Base-by-base conservation (phyloP, 106 monocot genomes). In the Dioscorea dumetorum region DNA sequence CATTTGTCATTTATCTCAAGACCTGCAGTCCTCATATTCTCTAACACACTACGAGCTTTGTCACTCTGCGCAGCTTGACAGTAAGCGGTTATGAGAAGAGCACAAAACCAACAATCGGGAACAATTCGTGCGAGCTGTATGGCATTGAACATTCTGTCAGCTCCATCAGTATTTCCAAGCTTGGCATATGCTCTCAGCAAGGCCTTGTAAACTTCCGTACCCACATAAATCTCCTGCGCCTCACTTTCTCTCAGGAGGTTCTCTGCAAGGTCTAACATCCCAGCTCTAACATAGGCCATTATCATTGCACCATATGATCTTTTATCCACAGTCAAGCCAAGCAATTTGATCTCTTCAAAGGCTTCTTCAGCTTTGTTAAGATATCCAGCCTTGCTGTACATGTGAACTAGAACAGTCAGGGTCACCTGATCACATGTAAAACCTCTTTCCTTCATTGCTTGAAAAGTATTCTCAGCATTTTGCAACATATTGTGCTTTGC, bases 121-220 rank as follows among this genome's bases (percentile, higher is more conserved):
- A 92, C 81, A 50, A 85, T 82, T 57, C 97, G 78, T 10, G 92
- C 97, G 48, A 84, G 77, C 60, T 92, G 97, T 73, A 92, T 76
- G 50, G 78, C 67, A 67, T 89, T 75, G 62, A 92, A 99, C 20
- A 92, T 80, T 61, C 92, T 82, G 21, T 92, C 87, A 57, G 92
- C 89, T 49, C 97, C 92, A 49, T 77, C 78, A 2, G 77, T 72
- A 72, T 87, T 69, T 4, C 97, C 97, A 15, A 8, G 58, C 17
- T 31, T 67, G 2, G 89, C 86, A 72, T 87, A 99, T 49, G 84
- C 84, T 81, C 97, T 79, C 16, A 97, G 61, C 69, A 92, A 64
- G 12, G 97, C 92, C 81, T 99, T 99, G 80, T 92, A 92, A 60
- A 99, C 83, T 72, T 99, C 92, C 70, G 50, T 89, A 34, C 89